Evolutionary conservation across 768 basidiomycete species (phyloP).

Genomic region (Rhodosporidiobolus sp.): DNA sequence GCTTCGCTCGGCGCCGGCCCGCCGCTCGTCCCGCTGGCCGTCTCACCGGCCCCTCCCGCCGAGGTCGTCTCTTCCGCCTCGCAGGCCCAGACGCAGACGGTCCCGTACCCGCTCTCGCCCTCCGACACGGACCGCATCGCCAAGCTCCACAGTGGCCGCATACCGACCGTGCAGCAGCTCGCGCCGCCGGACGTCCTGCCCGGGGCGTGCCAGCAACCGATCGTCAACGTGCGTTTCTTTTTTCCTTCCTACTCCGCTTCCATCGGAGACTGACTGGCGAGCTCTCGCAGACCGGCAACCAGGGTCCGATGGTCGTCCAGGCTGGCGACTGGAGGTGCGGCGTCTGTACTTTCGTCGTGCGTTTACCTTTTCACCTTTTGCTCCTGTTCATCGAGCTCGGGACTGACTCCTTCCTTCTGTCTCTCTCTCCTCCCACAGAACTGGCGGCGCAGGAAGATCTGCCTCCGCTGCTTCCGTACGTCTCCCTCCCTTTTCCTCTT

Average conservation of each 20-base stretch:
- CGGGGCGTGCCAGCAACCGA: conserved; percentile 5
- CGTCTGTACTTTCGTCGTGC: conserved; percentile 24
- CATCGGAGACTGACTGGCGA: not conserved
- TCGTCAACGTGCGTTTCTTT: conserved; percentile 21
- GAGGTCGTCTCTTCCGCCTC: not conserved
- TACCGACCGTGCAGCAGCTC: conserved; percentile 30
- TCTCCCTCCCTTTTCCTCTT: not conserved
- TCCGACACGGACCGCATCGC: conserved; percentile 27
- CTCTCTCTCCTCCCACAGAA: conserved; percentile 11
- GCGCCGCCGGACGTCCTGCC: conserved; percentile 10
- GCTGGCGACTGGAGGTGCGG: conserved; percentile 36
- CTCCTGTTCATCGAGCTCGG: not conserved
- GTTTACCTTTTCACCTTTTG: not conserved
- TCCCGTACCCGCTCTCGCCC: conserved; percentile 20
- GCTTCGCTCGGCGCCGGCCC: no score
- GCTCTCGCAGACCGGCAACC: conserved; percentile 22
- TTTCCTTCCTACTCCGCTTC: not conserved
- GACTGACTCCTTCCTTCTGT: not conserved
- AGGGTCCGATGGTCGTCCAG: conserved; percentile 36
- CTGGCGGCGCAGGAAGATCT: conserved; percentile 38
- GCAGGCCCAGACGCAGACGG: no score
- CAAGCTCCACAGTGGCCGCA: conserved; percentile 30
- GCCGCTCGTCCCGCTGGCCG: not conserved
- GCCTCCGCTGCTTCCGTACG: conserved; percentile 35
- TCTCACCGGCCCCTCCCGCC: not conserved